Evolutionary conservation across 495 filamentous ascomycete species (phyloP).

Genomic region (Saxophila tyrrhenica): DNA sequence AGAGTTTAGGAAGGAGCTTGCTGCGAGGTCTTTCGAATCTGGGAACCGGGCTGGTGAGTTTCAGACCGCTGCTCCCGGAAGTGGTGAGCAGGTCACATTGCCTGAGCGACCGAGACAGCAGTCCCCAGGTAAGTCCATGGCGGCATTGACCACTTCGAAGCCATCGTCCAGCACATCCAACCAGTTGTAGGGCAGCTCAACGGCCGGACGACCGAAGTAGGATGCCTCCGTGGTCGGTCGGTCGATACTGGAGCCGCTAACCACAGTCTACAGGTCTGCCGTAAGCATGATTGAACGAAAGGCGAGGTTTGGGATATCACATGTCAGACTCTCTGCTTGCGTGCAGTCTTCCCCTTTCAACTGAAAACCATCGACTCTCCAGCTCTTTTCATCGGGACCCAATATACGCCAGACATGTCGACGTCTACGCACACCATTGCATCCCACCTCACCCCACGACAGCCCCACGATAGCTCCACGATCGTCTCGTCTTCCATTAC

Average conservation of each 20-base stretch:
- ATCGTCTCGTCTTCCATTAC: too few species aligned
- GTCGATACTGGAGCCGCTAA: too few species aligned
- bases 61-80: not conserved
- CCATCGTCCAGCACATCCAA: not conserved
- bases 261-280: too few species aligned
- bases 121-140: not conserved
- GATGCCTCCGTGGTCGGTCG: too few species aligned
- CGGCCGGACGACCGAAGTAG: too few species aligned
- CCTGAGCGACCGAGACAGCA: not conserved
- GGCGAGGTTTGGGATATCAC: too few species aligned
- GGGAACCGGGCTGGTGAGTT: not conserved
- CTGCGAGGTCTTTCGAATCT: not conserved
- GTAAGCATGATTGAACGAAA: too few species aligned
- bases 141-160: not conserved
- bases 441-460: conserved; percentile 1
- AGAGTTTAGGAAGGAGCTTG: not conserved
- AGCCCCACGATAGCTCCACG: not conserved
- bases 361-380: too few species aligned
- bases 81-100: not conserved
- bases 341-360: too few species aligned
- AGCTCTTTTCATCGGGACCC: not conserved
- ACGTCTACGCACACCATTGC: not conserved
- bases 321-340: too few species aligned
- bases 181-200: too few species aligned
- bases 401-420: not conserved